Evolutionary conservation across 257 asterid genomes (phyloP).

Genomic region (Jacaranda mimosifolia): DNA sequence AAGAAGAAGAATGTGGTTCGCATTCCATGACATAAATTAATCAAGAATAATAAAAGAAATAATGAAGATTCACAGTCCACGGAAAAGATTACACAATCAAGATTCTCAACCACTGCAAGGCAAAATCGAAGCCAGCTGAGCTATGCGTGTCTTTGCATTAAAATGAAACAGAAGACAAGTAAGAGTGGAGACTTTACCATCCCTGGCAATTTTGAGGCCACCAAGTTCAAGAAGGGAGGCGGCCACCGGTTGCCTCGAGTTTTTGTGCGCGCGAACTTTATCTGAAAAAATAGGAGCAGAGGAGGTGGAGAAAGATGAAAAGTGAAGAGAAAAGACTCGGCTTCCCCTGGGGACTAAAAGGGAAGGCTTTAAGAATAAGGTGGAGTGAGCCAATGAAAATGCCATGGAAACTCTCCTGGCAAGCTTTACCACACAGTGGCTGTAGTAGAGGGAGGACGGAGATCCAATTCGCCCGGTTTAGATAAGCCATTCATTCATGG

Average conservation of each 20-base stretch:
- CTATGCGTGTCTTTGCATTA: background rate
- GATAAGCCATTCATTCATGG: constrained; percentile 31
- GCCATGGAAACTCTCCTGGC: constrained; percentile 52
- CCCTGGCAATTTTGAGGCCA: constrained; percentile 63
- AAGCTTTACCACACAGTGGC: constrained; percentile 23
- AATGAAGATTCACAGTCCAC: background rate
- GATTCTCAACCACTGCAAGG: background rate
- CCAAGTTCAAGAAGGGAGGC: constrained; percentile 73
- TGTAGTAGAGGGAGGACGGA: background rate
- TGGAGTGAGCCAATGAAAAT: constrained; percentile 55
- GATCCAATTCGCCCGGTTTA: background rate
- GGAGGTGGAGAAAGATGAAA: constrained; percentile 51
- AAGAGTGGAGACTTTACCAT: constrained; percentile 32
- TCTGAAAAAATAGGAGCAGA: constrained; percentile 43
- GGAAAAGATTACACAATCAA: no score
- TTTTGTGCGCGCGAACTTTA: constrained; percentile 34
- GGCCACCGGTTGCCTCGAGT: constrained; percentile 53
- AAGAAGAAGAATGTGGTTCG: background rate
- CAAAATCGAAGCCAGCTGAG: constrained; percentile 10
- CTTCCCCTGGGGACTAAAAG: constrained; percentile 41
- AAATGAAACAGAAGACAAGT: background rate
- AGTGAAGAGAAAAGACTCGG: constrained; percentile 48
- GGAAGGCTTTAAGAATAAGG: constrained; percentile 53
- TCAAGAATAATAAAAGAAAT: no score
- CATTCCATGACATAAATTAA: background rate